Evolutionary conservation across 1,284 basidiomycete genomes (phyloP).

Genomic region (Rhodotorula sp.): DNA sequence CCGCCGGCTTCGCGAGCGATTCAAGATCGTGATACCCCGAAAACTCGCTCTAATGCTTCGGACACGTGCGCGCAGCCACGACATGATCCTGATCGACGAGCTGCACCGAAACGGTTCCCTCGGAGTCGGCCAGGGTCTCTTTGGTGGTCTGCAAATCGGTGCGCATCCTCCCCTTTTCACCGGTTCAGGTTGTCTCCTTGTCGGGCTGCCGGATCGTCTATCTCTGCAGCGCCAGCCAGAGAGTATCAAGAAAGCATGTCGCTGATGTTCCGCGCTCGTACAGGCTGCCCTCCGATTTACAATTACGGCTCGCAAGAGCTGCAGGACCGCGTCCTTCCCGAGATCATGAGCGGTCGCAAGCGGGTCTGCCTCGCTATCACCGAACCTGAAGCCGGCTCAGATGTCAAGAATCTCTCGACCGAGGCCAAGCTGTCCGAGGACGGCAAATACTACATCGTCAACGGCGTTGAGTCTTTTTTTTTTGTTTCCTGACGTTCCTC

Average conservation of each 20-base stretch:
- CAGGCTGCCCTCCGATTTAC: conserved; percentile 44
- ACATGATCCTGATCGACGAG: conserved; percentile 40
- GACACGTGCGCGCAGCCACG: conserved; percentile 27
- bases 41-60: not conserved
- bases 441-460: conserved; percentile 44
- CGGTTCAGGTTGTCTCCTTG: too few relatives aligned
- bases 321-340: conserved; percentile 51
- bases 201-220: not conserved
- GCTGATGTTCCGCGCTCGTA: not conserved
- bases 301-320: conserved; percentile 50
- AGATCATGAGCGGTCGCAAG: conserved; percentile 50
- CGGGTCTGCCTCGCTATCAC: conserved; percentile 49
- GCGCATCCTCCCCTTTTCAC: not conserved
- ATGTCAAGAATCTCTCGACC: conserved; percentile 48
- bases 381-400: conserved; percentile 46
- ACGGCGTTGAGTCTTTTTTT: not conserved
- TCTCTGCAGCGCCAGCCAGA: too few relatives aligned
- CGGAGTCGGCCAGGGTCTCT: conserved; percentile 44
- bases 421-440: conserved; percentile 46
- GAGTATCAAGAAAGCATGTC: too few relatives aligned
- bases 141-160: conserved; percentile 51
- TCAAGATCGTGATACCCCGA: too few relatives aligned
- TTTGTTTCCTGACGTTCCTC: not conserved
- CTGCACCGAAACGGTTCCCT: conserved; percentile 37
- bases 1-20: too few relatives aligned